Percentiles rank a stretch among this genome's conserved stretches.
These are phyloP conservation scores for Nannochloropsis salina DNA, from an alignment of 108 stramenopile genomes.

Conservation along the genomic window DNA sequence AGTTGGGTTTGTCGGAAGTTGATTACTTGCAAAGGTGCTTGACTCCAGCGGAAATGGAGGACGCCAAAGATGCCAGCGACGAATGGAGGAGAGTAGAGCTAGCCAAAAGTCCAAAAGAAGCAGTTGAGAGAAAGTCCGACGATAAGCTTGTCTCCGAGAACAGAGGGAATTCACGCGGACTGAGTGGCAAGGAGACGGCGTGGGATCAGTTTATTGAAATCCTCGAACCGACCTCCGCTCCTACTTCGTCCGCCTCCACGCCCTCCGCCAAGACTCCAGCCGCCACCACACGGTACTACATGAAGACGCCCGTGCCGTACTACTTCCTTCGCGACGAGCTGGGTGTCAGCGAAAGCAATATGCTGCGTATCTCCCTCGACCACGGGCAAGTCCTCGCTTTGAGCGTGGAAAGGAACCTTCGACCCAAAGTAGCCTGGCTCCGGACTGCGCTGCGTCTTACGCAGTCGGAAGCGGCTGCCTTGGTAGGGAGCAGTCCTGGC, in stretches of 20 bases:
- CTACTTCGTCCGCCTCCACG: not conserved
- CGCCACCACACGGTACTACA: not conserved
- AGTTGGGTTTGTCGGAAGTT: too few relatives aligned
- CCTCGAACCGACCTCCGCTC: not conserved
- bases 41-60: too few relatives aligned
- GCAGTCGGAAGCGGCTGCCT: not conserved
- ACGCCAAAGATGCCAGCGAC: too few relatives aligned
- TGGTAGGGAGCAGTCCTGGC: not conserved
- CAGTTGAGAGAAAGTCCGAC: too few relatives aligned
- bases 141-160: too few relatives aligned
- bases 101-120: too few relatives aligned
- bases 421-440: conserved; percentile 11
- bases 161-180: too few relatives aligned
- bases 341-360: not conserved
- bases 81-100: too few relatives aligned
- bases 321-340: conserved; percentile 19
- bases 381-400: not conserved
- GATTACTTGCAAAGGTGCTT: too few relatives aligned
- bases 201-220: not conserved
- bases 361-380: conserved; percentile 3
- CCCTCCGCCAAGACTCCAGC: not conserved
- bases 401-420: conserved; percentile 8
- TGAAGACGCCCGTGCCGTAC: not conserved
- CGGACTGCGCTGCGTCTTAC: not conserved
- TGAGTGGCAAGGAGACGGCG: not conserved